A percentile compares a stretch with the other conserved stretches of the same genome.
phyloP scores from a whole-genome alignment of 768 basidiomycete species.

The Leccinellum rugosiceps region DNA sequence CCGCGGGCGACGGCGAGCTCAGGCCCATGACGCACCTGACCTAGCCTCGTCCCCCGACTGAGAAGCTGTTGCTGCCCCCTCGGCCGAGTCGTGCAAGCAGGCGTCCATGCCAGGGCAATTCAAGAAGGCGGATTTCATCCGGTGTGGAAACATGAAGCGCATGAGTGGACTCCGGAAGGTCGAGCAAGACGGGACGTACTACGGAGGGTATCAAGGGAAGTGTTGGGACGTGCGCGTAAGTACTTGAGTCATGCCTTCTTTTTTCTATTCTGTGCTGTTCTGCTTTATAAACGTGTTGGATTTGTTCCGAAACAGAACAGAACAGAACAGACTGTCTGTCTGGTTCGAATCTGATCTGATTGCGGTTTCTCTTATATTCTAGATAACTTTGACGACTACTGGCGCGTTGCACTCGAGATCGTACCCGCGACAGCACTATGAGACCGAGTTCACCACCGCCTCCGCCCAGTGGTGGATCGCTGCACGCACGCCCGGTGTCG shows the following conservation, averaged over 20 bases:
- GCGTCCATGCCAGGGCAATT: conserved; percentile 94
- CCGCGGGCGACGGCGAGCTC: conserved; percentile 38
- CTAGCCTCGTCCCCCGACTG: conserved; percentile 83
- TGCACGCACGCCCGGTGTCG: conserved; percentile 63
- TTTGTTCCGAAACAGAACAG: too few relatives aligned
- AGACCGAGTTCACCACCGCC: conserved; percentile 57
- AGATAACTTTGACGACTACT: conserved; percentile 97
- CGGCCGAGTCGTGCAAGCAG: conserved; percentile 84
- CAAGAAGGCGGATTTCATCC: conserved; percentile 95
- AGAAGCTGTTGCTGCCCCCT: conserved; percentile 82
- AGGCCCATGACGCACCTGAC: conserved; percentile 51
- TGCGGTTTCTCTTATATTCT: conserved; percentile 11
- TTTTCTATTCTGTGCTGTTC: not conserved
- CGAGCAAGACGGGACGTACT: conserved; percentile 95
- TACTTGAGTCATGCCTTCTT: conserved; percentile 47
- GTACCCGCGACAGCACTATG: conserved; percentile 71
- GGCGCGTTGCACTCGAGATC: conserved; percentile 91
- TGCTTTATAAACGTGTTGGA: too few relatives aligned
- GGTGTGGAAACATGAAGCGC: conserved; percentile 94
- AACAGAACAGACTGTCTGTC: not conserved
- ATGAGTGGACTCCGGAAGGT: conserved; percentile 87
- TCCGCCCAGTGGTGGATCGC: conserved; percentile 46
- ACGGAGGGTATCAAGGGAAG: conserved; percentile 95
- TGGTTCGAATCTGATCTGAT: not conserved
- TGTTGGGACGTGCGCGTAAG: too few relatives aligned